Base-by-base conservation (phyloP, 345 rosid species). In the Alliaria petiolata region DNA sequence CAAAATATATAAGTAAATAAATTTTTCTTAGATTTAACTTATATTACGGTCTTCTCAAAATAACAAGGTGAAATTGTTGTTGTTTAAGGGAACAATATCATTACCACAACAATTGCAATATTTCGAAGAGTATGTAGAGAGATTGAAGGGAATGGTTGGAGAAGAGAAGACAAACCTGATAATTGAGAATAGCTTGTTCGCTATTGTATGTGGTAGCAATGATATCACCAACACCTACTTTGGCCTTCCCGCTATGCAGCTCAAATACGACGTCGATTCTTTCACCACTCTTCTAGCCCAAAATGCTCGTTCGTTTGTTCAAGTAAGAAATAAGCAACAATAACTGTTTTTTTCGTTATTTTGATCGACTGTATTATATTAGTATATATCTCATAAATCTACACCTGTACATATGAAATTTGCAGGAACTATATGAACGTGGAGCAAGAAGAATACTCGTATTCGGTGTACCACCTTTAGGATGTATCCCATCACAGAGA, bases 401-500 rank as follows among this genome's bases (percentile, higher is more conserved):
- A n/a, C n/a, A n/a, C n/a, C n/a, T n/a, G n/a, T n/a, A n/a, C n/a
- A n/a, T n/a, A n/a, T n/a, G n/a, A n/a, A n/a, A n/a, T n/a, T 8
- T 65, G 4, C 45, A 88, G 89, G 82, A 64, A 12, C 80, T 86
- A 65, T 22, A 82, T 33, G 73, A 69, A 42, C 6, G 80, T 0
- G 95, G 95, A 62, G 92, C 89, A 16, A 78, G 88, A 69, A 85
- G 78, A 42, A 78, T 85, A 10, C 85, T 64, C 16, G 70, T 83
- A 1, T 0, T 79, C 0, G 50, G 86, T 39, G 10, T 76, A 69
- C 85, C 87, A 3, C 85, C 87, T 19, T 38, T 86, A 10, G 95
- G 97, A 19, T 86, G 93, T 44, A 43, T 83, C 56, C 89, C 92
- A 15, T 70, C 85, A 3, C 90, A 85, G 30, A 82, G 89, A 76